A percentile compares a stretch with the other conserved stretches of the same genome.
phyloP scores from a whole-genome alignment of 2,329 filamentous ascomycete species.

The Fusarium denticulatum region DNA sequence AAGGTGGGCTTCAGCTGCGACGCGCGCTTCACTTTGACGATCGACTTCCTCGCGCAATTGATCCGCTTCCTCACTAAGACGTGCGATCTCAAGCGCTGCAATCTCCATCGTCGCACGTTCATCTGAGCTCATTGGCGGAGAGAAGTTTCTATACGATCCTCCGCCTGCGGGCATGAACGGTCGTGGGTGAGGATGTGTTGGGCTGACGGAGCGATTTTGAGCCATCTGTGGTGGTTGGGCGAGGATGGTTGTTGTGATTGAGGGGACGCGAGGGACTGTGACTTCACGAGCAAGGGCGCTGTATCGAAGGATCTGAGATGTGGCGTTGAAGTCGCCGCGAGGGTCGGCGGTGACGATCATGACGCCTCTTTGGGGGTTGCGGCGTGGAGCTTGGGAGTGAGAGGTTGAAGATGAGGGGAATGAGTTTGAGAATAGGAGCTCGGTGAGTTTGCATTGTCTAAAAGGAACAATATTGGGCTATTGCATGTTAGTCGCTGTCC shows the following conservation, averaged over 20 bases:
- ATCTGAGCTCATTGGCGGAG: conserved; percentile 53
- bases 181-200: conserved; percentile 49
- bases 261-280: conserved; percentile 88
- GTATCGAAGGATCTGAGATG: conserved; percentile 94
- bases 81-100: conserved; percentile 81
- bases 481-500: conserved; percentile 27
- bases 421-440: conserved; percentile 87
- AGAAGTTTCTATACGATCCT: conserved; percentile 51
- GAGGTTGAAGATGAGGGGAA: conserved; percentile 70
- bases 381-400: conserved; percentile 54
- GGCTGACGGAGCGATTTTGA: conserved; percentile 43
- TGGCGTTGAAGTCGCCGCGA: conserved; percentile 93
- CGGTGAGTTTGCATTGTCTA: conserved; percentile 85
- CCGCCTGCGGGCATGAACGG: conserved; percentile 55
- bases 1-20: conserved; percentile 78
- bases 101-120: conserved; percentile 81
- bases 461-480: conserved; percentile 80
- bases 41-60: conserved; percentile 75
- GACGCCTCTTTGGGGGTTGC: conserved; percentile 84
- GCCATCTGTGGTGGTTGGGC: conserved; percentile 47
- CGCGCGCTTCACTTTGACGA: conserved; percentile 75
- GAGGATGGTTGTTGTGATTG: conserved; percentile 77
- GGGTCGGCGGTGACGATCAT: conserved; percentile 98
- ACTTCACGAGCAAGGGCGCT: conserved; percentile 92
- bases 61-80: conserved; percentile 78